Base-by-base conservation (phyloP, 257 asterid genomes). In the Jasminum sambac region DNA sequence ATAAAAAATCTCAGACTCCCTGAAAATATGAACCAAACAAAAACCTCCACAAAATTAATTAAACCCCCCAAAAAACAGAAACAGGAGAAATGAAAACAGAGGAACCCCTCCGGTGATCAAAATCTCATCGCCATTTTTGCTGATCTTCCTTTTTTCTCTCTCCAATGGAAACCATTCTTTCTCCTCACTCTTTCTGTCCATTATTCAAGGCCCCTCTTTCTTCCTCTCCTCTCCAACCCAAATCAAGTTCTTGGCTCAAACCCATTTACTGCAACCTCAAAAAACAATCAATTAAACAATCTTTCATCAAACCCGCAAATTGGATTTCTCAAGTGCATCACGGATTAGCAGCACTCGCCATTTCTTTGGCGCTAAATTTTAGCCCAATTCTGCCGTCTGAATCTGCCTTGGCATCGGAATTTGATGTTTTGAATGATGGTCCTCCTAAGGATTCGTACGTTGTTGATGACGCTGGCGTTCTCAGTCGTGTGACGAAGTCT, bases 381-480 rank as follows among this genome's bases (percentile, higher is more conserved):
- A 44, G 79, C 30, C 98, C 98, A 66, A 69, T 78, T 64, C 58
- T 89, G 39, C 78, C 82, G 0, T 34, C 50, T 52, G 84, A 76
- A 44, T 67, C 89, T 52, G 95, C 91, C 52, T 78, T 85, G 38
- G 98, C 96, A n/a, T 86, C 99, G 23, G 99, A 94, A 74, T 91
- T 94, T 24, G 90, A 94, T 82, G 88, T 94, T 34, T 80, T 91
- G 11, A 94, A 76, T 68, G 98, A 89, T 25, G 91, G 86, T 65
- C 98, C 99, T 1, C 89, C 98, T 0, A 83, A 87, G 36, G 99
- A 91, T 1, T 68, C 94, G 5, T 91, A 79, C 76, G 96, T 91
- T 5, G 66, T 87, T 67, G 99, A 91, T 68, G 99, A 94, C 74
- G 99, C 99, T 34, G 96, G 96, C 34, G 99, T 94, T 17, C 99